A percentile compares a stretch with the other conserved stretches of the same genome.
These are phyloP conservation scores for Trichocladium antarcticum DNA, from an alignment of 495 filamentous ascomycete species.

Conservation along the genomic window DNA sequence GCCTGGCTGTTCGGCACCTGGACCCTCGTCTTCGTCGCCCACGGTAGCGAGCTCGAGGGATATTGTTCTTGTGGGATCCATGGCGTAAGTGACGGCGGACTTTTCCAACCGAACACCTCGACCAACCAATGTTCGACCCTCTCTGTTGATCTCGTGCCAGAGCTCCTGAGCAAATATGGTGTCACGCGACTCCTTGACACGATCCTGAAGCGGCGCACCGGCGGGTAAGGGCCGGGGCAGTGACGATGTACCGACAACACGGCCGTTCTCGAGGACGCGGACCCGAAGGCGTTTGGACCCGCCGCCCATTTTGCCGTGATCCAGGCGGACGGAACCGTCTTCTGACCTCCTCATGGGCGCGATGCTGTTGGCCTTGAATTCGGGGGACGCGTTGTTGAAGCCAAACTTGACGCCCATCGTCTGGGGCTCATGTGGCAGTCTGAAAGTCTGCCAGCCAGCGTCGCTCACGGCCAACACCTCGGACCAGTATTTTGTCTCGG, in stretches of 20 bases:
- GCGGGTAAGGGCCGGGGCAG: slow-evolving; percentile 31
- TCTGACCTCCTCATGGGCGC: slow-evolving; percentile 62
- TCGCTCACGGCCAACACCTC: slow-evolving; percentile 69
- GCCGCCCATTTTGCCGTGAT: slow-evolving; percentile 49
- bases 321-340: slow-evolving; percentile 63
- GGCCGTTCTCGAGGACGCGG: slow-evolving; percentile 34
- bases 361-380: slow-evolving; percentile 67
- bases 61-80: slow-evolving; percentile 25
- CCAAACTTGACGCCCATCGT: slow-evolving; percentile 79
- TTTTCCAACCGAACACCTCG: slow-evolving; percentile 53
- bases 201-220: slow-evolving; percentile 42
- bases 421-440: slow-evolving; percentile 59
- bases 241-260: slow-evolving; percentile 43
- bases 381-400: slow-evolving; percentile 66
- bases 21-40: slow-evolving; percentile 24
- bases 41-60: slow-evolving; percentile 49
- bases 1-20: slow-evolving; percentile 8
- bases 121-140: slow-evolving; percentile 57
- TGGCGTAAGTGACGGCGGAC: slow-evolving; percentile 47
- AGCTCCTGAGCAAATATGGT: slow-evolving; percentile 85
- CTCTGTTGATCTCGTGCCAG: slow-evolving; percentile 80
- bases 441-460: slow-evolving; percentile 71
- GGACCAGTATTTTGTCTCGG: slow-evolving; percentile 81
- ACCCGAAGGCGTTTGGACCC: slow-evolving; percentile 57
- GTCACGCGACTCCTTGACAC: slow-evolving; percentile 72